phyloP scores from a whole-genome alignment of 805 yeast genomes.

The Pichia sporocuriosa region DNA sequence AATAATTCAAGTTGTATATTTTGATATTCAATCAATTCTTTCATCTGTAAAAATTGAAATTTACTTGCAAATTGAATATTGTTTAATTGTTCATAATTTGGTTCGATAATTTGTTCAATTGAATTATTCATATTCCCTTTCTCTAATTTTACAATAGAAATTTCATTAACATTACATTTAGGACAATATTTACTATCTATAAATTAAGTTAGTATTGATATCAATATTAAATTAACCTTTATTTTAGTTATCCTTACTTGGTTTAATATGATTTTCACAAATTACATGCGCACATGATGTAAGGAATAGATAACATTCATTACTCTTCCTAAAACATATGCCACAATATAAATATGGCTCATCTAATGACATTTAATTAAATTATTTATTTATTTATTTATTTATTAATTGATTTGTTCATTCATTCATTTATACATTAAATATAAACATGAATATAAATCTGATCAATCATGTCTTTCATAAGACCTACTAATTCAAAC shows the following conservation, averaged over 20 bases:
- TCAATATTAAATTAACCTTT: neutral
- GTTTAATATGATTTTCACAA: constrained; percentile 4
- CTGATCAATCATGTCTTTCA: too few species aligned
- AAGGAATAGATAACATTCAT: neutral
- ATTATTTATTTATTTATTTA: too few species aligned
- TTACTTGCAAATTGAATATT: constrained; percentile 6
- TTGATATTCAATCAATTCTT: neutral
- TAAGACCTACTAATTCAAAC: too few species aligned
- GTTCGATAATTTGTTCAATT: constrained; percentile 6
- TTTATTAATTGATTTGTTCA: neutral
- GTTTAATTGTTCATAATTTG: constrained; percentile 1
- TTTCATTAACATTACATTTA: constrained; percentile 2
- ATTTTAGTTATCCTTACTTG: neutral
- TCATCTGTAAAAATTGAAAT: constrained; percentile 4
- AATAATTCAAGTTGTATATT: neutral
- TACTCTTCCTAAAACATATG: constrained; percentile 1
- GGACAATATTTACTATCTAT: neutral
- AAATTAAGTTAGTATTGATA: neutral
- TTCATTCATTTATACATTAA: neutral
- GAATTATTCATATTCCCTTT: neutral
- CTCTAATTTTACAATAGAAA: constrained; percentile 3
- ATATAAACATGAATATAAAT: neutral
- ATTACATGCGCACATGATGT: constrained; percentile 11
- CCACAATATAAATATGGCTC: constrained; percentile 9
- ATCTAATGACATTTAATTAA: constrained; percentile 3